These are phyloP conservation scores for Kalmanozyma brasiliensis DNA, from an alignment of 1,284 basidiomycete species.

Conservation along the genomic window DNA sequence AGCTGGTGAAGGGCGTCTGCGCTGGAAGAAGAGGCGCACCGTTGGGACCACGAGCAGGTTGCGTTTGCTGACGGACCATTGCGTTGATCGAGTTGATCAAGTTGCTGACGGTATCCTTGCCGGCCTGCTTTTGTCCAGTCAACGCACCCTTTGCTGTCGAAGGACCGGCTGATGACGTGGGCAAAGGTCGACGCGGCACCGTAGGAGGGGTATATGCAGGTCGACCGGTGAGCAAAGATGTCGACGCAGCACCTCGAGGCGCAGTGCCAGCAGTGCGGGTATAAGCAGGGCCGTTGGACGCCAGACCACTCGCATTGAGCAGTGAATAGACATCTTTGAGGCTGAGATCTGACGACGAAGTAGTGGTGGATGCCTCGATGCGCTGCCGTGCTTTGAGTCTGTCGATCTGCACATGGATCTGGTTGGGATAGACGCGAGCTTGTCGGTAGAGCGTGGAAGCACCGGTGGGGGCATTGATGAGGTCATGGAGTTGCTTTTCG, in stretches of 20 bases:
- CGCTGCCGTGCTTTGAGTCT: slow-evolving; percentile 39
- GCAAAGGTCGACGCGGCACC: slow-evolving; percentile 10
- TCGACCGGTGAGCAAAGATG: slow-evolving; percentile 10
- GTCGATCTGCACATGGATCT: slow-evolving; percentile 40
- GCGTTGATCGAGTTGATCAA: slow-evolving; percentile 46
- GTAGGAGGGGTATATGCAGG: slow-evolving; percentile 11
- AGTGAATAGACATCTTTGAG: slow-evolving; percentile 49
- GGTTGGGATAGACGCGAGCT: slow-evolving; percentile 42
- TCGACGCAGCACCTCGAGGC: slow-evolving; percentile 3
- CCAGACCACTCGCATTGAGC: slow-evolving; percentile 19
- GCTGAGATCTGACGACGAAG: slow-evolving; percentile 29
- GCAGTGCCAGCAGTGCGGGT: slow-evolving; percentile 10
- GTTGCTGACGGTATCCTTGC: slow-evolving; percentile 19
- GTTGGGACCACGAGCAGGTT: slow-evolving; percentile 45
- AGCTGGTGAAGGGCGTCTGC: slow-evolving; percentile 1
- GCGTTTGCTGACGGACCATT: slow-evolving; percentile 36
- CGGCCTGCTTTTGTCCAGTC: not conserved
- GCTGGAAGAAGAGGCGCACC: slow-evolving; percentile 41
- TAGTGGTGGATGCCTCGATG: slow-evolving; percentile 7
- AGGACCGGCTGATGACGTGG: not conserved
- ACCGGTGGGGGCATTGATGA: slow-evolving; percentile 32
- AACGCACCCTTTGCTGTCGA: slow-evolving; percentile 6
- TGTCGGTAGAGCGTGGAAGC: slow-evolving; percentile 42
- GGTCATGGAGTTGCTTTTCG: slow-evolving; percentile 41
- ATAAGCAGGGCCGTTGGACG: slow-evolving; percentile 4